Percentiles rank a stretch among this genome's conserved stretches.
Evolutionary conservation across 2,329 filamentous ascomycete species (phyloP).

Genomic region (Mycosphaerella sp.): DNA sequence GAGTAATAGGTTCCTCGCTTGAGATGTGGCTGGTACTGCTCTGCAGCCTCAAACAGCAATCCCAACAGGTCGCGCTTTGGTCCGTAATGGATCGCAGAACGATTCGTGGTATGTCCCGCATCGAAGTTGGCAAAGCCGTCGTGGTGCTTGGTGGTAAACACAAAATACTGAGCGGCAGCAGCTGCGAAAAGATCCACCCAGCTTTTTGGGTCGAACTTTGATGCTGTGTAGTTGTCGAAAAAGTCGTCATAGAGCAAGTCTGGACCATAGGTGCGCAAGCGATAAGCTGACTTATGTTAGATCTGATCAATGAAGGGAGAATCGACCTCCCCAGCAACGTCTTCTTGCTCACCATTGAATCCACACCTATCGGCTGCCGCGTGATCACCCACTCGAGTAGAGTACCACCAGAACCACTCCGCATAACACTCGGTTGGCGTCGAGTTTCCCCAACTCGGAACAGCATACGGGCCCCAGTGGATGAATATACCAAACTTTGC

Average conservation of each 20-base stretch:
- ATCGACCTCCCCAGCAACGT: neutral
- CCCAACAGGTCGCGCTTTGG: constrained; percentile 39
- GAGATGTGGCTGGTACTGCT: constrained; percentile 36
- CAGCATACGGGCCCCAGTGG: constrained; percentile 15
- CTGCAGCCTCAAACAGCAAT: constrained; percentile 43
- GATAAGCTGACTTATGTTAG: constrained; percentile 3
- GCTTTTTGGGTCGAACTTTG: constrained; percentile 11
- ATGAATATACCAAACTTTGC: constrained; percentile 17
- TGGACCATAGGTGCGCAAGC: neutral
- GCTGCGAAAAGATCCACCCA: constrained; percentile 15
- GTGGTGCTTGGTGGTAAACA: constrained; percentile 45
- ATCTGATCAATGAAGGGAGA: constrained; percentile 3
- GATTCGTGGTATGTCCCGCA: constrained; percentile 34
- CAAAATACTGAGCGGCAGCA: constrained; percentile 32
- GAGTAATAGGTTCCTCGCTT: constrained; percentile 43
- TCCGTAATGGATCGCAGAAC: constrained; percentile 39
- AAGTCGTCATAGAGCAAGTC: constrained; percentile 12
- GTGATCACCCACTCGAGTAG: neutral
- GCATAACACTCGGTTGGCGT: constrained; percentile 14
- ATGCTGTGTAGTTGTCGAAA: constrained; percentile 11
- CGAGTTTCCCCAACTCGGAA: constrained; percentile 10
- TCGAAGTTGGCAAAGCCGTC: constrained; percentile 46
- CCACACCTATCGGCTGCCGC: neutral
- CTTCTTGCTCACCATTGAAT: neutral
- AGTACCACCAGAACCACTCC: constrained; percentile 17